Conservation (phyloP, 2,329 filamentous ascomycete species). For the Aspergillus sp. region DNA sequence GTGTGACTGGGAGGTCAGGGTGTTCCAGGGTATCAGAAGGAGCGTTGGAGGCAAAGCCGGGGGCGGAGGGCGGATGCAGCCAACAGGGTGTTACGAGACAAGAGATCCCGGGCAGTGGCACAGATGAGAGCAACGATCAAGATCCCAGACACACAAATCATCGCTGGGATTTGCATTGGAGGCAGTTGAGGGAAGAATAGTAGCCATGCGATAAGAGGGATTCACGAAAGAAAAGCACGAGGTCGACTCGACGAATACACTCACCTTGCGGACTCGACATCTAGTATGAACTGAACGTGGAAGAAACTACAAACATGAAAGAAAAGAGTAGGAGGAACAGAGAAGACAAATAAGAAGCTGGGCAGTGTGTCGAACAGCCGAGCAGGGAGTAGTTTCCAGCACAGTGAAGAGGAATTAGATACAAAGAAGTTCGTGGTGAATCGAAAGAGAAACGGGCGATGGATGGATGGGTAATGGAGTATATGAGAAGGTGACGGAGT, state of each 20-base stretch:
- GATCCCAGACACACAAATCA: not conserved
- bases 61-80: constrained; percentile 20
- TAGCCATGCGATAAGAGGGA: not conserved
- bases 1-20: constrained; percentile 6
- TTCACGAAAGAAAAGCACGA: not conserved
- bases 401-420: constrained; percentile 6
- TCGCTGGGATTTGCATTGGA: not conserved
- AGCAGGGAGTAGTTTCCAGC: not conserved
- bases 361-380: not conserved
- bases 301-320: constrained; percentile 1
- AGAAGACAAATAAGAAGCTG: constrained; percentile 9
- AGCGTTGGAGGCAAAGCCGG: constrained; percentile 27
- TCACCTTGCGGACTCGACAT: constrained; percentile 25
- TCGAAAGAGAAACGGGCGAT: constrained; percentile 3
- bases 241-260: not conserved
- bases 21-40: constrained; percentile 17
- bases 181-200: not conserved
- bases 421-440: constrained; percentile 8
- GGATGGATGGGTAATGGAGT: constrained; percentile 11
- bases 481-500: constrained; percentile 15
- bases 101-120: constrained; percentile 1
- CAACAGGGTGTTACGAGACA: constrained; percentile 26
- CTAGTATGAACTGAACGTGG: constrained; percentile 12
- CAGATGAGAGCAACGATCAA: not conserved
- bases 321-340: not conserved